Base-by-base conservation (phyloP, 2,329 filamentous ascomycete species). In the Aspergillus vadensis region DNA sequence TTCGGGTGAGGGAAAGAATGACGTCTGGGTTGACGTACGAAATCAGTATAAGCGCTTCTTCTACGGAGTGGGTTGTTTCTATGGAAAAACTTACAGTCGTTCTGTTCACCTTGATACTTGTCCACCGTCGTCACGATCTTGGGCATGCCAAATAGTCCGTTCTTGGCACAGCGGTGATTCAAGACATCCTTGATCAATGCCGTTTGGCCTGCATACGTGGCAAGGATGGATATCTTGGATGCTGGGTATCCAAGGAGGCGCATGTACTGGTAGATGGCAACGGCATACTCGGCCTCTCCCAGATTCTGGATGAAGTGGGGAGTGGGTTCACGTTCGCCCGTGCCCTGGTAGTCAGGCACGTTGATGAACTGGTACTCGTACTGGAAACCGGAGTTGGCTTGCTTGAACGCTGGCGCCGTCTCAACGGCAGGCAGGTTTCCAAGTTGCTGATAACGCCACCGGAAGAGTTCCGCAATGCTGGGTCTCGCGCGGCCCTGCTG, bases 101-200 rank as follows among this genome's bases (percentile, higher is more conserved):
- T 99, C 78, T 99, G 95, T 81, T 99, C 95, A 74, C 95, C 96
- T 80, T 99, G 95, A 72, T 98, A 99, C 76, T 97, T 97, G 80
- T 99, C 95, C 64, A 99, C 94, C 5, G 96, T 99, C 3, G 91
- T 93, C 27, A 99, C 91, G 56, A 90, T 89, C 76, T 89, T 90
- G 17, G 95, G 95, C 76, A 97, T 80, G 8, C 94, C 93, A 77
- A 99, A 99, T 19, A 98, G 80, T 2, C 88, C 80, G 69, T 92
- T 96, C 69, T 86, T 89, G 39, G 88, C 89, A 76, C 95, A 99
- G 60, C 95, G 85, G 72, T 96, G 91, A 14, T 80, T 81, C 55
- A 99, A 79, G 3, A 99, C 92, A 75, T 99, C 94, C 69, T 85
- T 88, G 62, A 99, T 91, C 69, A 99, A 81, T 32, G 93, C 92